Evolutionary conservation across 2,329 filamentous ascomycete genomes (phyloP), one percentile per base, ranked within the genome.

Genomic region (Monosporascus sp.): DNA sequence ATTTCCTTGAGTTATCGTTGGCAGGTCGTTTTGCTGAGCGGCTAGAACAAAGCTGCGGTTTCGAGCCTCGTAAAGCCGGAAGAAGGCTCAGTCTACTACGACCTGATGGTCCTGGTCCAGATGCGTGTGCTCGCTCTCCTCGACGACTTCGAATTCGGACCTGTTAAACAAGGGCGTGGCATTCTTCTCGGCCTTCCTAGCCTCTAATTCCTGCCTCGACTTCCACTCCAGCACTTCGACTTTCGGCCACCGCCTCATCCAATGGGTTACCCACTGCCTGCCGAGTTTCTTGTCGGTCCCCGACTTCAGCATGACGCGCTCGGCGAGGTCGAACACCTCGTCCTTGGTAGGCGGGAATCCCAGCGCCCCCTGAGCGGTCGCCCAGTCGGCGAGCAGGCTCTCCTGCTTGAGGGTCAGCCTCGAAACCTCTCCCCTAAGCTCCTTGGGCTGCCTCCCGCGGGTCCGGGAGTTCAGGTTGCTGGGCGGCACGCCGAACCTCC

Each of bases 181-280:
- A 6, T 24, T 46, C 22, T 27, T 25, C n/a, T 27, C 17, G 17
- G 43, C n/a, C 43, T 50, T 47, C 47, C 54, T 53, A 3, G 25
- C 18, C 31, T 35, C 31, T 35, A 35, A 35, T 35, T 35, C 31
- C 50, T 52, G 43, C 38, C 52, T 48, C 14, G 43, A 25, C 39
- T 58, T 55, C 59, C 60, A 60, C 24, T 62, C 60, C 6, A 60
- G 47, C 6, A 60, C 55, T 24, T 58, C 54, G 47, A 63, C 49
- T 3, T 59, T 43, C 14, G 61, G 59, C 44, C 61, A 60, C 25
- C 62, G 47, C 45, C 58, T 56, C 54, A 62, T 58, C 59, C 59
- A 66, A 27, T 65, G 62, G 7, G 48, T 54, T 22, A 66, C 60
- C 63, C 63, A 64, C 53, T 63, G 62, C 51, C 61, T 65, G 15